A percentile compares a stretch with the other conserved stretches of the same genome.
Conservation (phyloP, 2,329 filamentous ascomycete species). For the Aspergillus felis region DNA sequence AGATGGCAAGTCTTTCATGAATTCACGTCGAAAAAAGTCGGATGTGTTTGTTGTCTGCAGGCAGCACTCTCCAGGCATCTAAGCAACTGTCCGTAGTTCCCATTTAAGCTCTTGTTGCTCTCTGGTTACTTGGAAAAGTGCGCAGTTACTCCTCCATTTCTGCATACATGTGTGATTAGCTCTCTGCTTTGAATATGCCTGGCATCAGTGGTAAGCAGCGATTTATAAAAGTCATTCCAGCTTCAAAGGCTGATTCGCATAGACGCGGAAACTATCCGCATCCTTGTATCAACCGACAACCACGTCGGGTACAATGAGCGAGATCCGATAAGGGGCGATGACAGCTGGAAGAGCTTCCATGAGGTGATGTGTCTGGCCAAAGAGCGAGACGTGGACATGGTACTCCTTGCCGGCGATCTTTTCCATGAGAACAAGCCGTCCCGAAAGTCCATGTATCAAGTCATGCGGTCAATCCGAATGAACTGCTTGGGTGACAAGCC, state of each 20-base stretch:
- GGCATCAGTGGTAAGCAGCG: conserved; percentile 23
- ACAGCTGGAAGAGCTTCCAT: conserved; percentile 95
- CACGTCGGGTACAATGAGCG: conserved; percentile 97
- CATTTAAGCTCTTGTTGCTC: not conserved
- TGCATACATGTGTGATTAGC: not conserved
- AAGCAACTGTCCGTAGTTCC: not conserved
- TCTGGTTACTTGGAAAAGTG: not conserved
- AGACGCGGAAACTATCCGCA: conserved; percentile 81
- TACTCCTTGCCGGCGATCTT: conserved; percentile 86
- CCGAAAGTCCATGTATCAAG: conserved; percentile 91
- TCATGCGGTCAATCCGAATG: conserved; percentile 89
- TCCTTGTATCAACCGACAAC: conserved; percentile 91
- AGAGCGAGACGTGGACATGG: conserved; percentile 92
- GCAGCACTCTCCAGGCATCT: conserved; percentile 1
- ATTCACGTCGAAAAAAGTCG: not conserved
- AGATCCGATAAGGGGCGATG: conserved; percentile 89
- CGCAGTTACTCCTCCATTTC: not conserved
- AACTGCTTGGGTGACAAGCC: conserved; percentile 95
- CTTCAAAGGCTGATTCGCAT: conserved; percentile 6
- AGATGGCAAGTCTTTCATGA: not conserved
- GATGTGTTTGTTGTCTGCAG: not conserved
- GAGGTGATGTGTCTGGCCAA: conserved; percentile 89
- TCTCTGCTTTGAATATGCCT: conserved; percentile 18
- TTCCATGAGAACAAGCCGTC: conserved; percentile 99
- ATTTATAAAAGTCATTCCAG: not conserved